These are phyloP conservation scores for Sparassis latifolia DNA, from an alignment of 1,284 basidiomycete species.

Conservation along the genomic window DNA sequence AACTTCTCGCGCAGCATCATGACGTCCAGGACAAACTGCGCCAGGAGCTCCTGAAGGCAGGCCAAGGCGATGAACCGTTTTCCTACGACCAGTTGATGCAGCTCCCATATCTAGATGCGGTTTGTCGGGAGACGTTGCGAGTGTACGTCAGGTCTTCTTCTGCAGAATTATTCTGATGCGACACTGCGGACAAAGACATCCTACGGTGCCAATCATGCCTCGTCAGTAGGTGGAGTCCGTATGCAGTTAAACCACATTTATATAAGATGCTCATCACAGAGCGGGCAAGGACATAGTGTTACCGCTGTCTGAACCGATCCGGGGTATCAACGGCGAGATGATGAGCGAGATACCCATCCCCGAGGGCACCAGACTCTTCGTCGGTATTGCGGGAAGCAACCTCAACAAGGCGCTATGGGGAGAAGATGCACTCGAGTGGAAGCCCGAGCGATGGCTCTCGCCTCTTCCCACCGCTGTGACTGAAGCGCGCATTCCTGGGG, in stretches of 20 bases:
- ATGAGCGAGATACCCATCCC: conserved; percentile 34
- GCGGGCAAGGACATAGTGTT: conserved; percentile 41
- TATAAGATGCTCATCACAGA: conserved; percentile 1
- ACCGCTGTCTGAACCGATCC: conserved; percentile 38
- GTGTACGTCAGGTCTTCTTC: background rate
- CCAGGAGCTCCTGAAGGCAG: background rate
- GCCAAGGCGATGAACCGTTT: background rate
- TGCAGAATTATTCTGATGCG: background rate
- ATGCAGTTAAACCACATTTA: background rate
- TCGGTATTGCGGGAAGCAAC: conserved; percentile 38
- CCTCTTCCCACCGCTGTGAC: conserved; percentile 7
- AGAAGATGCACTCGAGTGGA: conserved; percentile 5
- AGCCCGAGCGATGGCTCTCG: conserved; percentile 5
- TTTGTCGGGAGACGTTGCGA: conserved; percentile 3
- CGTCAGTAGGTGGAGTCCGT: background rate
- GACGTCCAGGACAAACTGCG: conserved; percentile 1
- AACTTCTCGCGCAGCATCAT: conserved; percentile 1
- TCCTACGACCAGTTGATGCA: conserved; percentile 3
- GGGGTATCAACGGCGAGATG: conserved; percentile 28
- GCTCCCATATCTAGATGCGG: conserved; percentile 3
- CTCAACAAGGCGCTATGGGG: conserved; percentile 11
- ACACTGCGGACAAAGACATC: background rate
- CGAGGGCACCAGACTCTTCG: conserved; percentile 36
- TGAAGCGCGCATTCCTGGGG: conserved; percentile 9
- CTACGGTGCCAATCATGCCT: background rate